phyloP scores from a whole-genome alignment of 1,139 yeast species.

The Arxiozyma heterogenica region DNA sequence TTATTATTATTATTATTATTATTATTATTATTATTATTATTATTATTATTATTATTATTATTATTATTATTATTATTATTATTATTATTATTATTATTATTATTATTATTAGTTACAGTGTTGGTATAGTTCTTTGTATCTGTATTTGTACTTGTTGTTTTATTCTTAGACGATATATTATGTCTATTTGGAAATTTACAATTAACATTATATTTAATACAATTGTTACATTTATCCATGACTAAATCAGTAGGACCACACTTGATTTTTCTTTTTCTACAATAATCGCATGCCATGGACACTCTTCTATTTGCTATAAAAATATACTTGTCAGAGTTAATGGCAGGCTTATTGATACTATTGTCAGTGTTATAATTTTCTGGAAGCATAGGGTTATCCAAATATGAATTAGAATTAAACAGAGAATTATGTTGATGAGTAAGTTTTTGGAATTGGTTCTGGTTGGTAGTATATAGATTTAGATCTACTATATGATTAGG shows the following conservation, averaged over 20 bases:
- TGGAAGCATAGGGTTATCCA: too few relatives aligned
- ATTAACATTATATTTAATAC: conserved; percentile 19
- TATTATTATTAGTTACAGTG: too few relatives aligned
- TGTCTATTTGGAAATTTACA: conserved; percentile 18
- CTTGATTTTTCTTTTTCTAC: conserved; percentile 31
- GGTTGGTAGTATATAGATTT: neutral
- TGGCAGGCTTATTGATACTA: neutral
- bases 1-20: too few relatives aligned
- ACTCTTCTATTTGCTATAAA: conserved; percentile 22
- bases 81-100: too few relatives aligned
- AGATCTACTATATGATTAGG: neutral
- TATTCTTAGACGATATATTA: conserved; percentile 3
- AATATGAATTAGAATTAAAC: too few relatives aligned
- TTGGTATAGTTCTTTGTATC: too few relatives aligned
- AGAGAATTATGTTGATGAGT: too few relatives aligned
- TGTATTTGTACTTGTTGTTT: neutral
- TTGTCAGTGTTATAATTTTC: neutral
- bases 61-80: too few relatives aligned
- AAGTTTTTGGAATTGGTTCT: neutral
- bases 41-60: too few relatives aligned
- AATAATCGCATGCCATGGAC: conserved; percentile 31
- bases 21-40: too few relatives aligned
- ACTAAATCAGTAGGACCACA: conserved; percentile 25
- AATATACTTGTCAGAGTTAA: too few relatives aligned
- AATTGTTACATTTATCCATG: conserved; percentile 23